Conservation (phyloP, 768 basidiomycete species). For the Tricholoma terreum region DNA sequence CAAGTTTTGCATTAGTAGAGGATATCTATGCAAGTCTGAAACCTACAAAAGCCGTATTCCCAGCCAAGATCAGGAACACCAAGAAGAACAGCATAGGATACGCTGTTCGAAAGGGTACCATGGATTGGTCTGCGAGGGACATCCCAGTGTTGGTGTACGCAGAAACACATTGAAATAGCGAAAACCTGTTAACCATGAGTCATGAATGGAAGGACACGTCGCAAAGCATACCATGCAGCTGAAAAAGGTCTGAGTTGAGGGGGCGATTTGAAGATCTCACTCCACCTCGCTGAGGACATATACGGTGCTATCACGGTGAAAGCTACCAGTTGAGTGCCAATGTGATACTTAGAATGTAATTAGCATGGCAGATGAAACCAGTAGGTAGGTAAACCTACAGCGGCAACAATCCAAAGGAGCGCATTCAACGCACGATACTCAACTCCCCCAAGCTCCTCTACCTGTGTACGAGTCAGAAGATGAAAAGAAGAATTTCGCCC, state of each 20-base stretch:
- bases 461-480: slow-evolving; percentile 69
- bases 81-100: slow-evolving; percentile 77
- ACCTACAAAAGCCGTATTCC: slow-evolving; percentile 92
- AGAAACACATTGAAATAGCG: slow-evolving; percentile 80
- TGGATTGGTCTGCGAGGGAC: slow-evolving; percentile 84
- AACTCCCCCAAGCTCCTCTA: slow-evolving; percentile 91
- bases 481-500: slow-evolving; percentile 77
- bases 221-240: slow-evolving; percentile 56
- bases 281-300: slow-evolving; percentile 61
- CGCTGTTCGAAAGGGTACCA: slow-evolving; percentile 88
- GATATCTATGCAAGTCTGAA: background rate
- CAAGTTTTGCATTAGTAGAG: background rate
- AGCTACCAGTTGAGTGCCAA: slow-evolving; percentile 62
- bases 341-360: slow-evolving; percentile 60
- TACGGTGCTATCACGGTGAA: slow-evolving; percentile 83
- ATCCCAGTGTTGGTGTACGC: slow-evolving; percentile 88
- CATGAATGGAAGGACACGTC: background rate
- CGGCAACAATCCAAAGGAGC: slow-evolving; percentile 75
- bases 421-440: slow-evolving; percentile 86
- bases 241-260: slow-evolving; percentile 52
- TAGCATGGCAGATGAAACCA: slow-evolving; percentile 3
- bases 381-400: slow-evolving; percentile 43
- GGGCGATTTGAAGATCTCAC: slow-evolving; percentile 55
- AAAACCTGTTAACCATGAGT: slow-evolving; percentile 55
- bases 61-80: slow-evolving; percentile 78